These are phyloP conservation scores for Hypholoma fasciculare DNA, from an alignment of 768 basidiomycete species.

Conservation along the genomic window DNA sequence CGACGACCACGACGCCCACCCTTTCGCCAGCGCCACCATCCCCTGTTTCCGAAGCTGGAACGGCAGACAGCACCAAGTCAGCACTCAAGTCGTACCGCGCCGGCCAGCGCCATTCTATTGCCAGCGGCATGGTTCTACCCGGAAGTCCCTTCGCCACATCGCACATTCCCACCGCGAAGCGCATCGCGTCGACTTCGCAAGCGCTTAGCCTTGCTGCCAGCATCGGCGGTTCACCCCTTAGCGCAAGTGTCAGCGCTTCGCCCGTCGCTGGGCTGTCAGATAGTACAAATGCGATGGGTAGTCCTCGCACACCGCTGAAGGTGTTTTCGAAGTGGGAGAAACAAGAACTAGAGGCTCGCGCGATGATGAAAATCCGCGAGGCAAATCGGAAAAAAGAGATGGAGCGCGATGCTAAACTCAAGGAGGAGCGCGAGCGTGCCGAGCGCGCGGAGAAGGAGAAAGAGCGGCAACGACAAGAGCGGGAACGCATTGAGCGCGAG, in stretches of 20 bases:
- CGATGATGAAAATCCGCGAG: conserved; percentile 70
- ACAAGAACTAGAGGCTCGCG: conserved; percentile 79
- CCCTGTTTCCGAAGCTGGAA: conserved; percentile 27
- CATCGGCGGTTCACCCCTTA: conserved; percentile 16
- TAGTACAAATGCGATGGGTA: conserved; percentile 47
- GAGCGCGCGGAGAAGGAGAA: conserved; percentile 26
- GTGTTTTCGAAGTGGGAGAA: conserved; percentile 84
- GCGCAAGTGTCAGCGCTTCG: background rate
- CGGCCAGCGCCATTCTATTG: conserved; percentile 45
- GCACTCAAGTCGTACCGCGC: background rate
- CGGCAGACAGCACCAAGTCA: conserved; percentile 2
- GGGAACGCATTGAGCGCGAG: conserved; percentile 26
- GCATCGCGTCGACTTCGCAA: conserved; percentile 44
- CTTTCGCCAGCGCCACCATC: conserved; percentile 32
- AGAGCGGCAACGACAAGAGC: conserved; percentile 29
- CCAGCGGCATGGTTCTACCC: conserved; percentile 39
- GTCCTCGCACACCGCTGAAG: conserved; percentile 26
- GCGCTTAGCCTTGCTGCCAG: conserved; percentile 33
- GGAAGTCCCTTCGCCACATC: conserved; percentile 49
- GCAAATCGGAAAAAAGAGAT: conserved; percentile 45
- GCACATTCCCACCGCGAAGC: conserved; percentile 25
- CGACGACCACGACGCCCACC: conserved; percentile 38
- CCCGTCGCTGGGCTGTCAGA: conserved; percentile 37
- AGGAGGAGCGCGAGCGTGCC: conserved; percentile 35
- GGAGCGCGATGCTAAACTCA: conserved; percentile 36